Evolutionary conservation across 805 yeast species (phyloP), one percentile per base, ranked within the genome.

Genomic region (Sugiyamaella chiloensis): DNA sequence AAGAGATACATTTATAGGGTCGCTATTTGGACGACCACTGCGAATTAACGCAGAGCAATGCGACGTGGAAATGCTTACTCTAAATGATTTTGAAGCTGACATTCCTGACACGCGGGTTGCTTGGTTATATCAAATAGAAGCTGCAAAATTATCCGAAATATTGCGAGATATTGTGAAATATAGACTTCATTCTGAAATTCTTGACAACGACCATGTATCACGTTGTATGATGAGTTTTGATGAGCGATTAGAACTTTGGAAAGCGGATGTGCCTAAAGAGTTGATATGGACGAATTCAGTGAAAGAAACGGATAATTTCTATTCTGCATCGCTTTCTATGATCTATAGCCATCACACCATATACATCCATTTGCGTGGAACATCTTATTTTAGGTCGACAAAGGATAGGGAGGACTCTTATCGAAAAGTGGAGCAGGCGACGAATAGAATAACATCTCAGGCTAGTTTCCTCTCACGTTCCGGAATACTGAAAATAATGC

Each of bases 21-120:
- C 47, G 14, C 37, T 41, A 3, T 44, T 52, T 19, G 55, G 55
- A 9, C 44, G 49, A 16, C 52, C 55, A 1, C 47, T 31, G 8
- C 40, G 43, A 24, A 42, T 49, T 7, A 34, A 35, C 29, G 30
- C 31, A n/a, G 14, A n/a, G 11, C 42, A 42, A 24, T 52, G 51
- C 40, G 53, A 52, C 39, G 52, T 52, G 4, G 55, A 49, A 16
- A 32, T 41, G 16, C 31, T 52, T 17, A 40, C 43, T 12, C 5
- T 48, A 30, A 48, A 40, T 2, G 55, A 52, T 26, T 49, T 52
- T 37, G 42, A 44, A 12, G 34, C 24, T 17, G 50, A 49, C 37
- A 14, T 21, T 4, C 32, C 7, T 7, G 37, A 34, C 11, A 16
- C 7, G 6, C 16, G 11, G 20, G 29, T 26, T 26, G 37, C 37